Evolutionary conservation across 2,329 filamentous ascomycete species (phyloP).

Genomic region (Fusarium sp.): DNA sequence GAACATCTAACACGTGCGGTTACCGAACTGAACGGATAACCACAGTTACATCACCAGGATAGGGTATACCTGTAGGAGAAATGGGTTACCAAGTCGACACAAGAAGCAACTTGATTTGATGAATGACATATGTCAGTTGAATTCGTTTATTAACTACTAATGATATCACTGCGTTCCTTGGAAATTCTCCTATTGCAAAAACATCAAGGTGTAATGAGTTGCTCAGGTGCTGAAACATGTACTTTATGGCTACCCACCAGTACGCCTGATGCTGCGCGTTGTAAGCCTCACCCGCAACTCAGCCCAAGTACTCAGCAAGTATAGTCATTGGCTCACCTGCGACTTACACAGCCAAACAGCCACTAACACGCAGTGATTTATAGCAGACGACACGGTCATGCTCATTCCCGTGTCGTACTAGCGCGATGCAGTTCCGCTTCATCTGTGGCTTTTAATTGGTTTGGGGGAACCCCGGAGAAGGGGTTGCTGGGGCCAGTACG

Average conservation of each 20-base stretch:
- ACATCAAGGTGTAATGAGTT: slow-evolving; percentile 2
- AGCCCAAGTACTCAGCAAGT: slow-evolving; percentile 30
- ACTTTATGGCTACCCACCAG: slow-evolving; percentile 31
- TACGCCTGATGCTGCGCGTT: slow-evolving; percentile 19
- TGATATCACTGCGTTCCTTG: slow-evolving; percentile 25
- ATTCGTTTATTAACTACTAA: background rate
- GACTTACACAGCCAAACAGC: slow-evolving; percentile 37
- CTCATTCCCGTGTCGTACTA: slow-evolving; percentile 41
- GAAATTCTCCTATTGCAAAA: background rate
- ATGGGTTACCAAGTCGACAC: background rate
- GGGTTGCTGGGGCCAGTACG: slow-evolving; percentile 42
- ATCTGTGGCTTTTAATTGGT: slow-evolving; percentile 42
- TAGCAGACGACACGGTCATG: slow-evolving; percentile 43
- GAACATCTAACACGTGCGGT: slow-evolving; percentile 31
- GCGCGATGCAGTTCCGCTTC: slow-evolving; percentile 24
- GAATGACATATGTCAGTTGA: background rate
- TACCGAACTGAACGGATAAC: slow-evolving; percentile 3
- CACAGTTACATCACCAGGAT: slow-evolving; percentile 8
- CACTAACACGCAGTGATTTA: slow-evolving; percentile 40
- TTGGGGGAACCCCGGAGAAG: slow-evolving; percentile 51
- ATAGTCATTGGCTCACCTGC: slow-evolving; percentile 23
- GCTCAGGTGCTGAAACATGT: slow-evolving; percentile 15
- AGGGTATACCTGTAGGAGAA: background rate
- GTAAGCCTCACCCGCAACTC: slow-evolving; percentile 26
- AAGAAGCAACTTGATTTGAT: background rate